These are phyloP conservation scores for Xylaria castorea DNA, from an alignment of 495 filamentous ascomycete species.

Conservation along the genomic window DNA sequence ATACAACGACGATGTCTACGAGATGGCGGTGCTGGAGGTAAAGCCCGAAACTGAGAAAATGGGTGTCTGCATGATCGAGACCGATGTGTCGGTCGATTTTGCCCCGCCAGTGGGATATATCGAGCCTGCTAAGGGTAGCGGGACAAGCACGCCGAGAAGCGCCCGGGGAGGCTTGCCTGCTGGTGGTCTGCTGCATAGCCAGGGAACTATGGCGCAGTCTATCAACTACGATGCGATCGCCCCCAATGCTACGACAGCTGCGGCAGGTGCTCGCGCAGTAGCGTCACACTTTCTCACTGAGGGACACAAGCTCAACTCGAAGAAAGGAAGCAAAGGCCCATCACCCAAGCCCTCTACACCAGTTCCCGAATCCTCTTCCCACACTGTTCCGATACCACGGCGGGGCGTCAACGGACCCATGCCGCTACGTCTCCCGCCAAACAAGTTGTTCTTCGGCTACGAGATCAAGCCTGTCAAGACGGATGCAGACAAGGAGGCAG, in stretches of 20 bases:
- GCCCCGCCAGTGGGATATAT: conserved; percentile 92
- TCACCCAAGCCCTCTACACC: conserved; percentile 85
- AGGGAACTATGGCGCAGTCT: conserved; percentile 93
- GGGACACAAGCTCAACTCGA: conserved; percentile 75
- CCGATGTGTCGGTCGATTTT: conserved; percentile 94
- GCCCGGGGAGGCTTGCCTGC: conserved; percentile 59
- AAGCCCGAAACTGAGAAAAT: conserved; percentile 80
- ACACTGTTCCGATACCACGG: conserved; percentile 48
- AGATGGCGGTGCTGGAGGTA: conserved; percentile 89
- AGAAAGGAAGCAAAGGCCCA: conserved; percentile 78
- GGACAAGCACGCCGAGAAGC: conserved; percentile 69
- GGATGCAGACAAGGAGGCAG: conserved; percentile 71
- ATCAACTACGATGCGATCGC: conserved; percentile 98
- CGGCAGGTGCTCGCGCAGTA: conserved; percentile 44
- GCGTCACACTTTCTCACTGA: conserved; percentile 80
- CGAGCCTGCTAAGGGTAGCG: conserved; percentile 70
- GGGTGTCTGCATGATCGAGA: conserved; percentile 91
- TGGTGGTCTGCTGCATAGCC: conserved; percentile 76
- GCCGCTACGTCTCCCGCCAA: conserved; percentile 82
- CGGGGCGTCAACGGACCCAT: conserved; percentile 78
- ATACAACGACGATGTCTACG: conserved; percentile 92
- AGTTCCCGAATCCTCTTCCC: conserved; percentile 70
- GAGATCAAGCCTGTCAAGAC: conserved; percentile 86
- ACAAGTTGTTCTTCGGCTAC: conserved; percentile 96
- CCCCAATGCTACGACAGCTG: conserved; percentile 70